Evolutionary conservation across 257 asterid genomes (phyloP), one percentile per base, ranked within the genome.

Genomic region (Gentiana macrophylla): DNA sequence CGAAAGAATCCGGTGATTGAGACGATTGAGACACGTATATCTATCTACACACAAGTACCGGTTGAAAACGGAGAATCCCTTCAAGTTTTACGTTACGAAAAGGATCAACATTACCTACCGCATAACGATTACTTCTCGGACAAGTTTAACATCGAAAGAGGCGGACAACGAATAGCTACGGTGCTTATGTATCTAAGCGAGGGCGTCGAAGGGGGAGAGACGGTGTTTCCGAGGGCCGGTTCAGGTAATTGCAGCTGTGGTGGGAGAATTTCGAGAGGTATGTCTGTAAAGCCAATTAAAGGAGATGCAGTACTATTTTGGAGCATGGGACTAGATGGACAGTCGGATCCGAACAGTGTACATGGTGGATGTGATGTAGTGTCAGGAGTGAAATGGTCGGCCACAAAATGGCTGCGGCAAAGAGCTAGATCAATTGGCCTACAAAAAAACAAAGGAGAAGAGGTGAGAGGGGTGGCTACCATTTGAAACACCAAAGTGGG

Each of bases 381-480:
- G 41, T 60, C 81, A 4, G 96, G 96, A 37, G 96, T 84, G 77
- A 87, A 87, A 67, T 87, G 96, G 96, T 87, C 94, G 6, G 96
- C 96, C 37, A 87, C 96, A 36, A 87, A 87, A 72, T 87, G 96
- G 96, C 79, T 87, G 92, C 80, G 96, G 79, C 89, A 87, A 57
- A 72, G 53, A 67, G 15, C 47, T 50, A 60, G 24, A 24, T 24
- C 24, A 24, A 24, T 24, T 24, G 24, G 24, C 24, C 24, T 24
- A 24, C 24, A 24, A 24, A 24, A 24, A 24, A 24, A 24, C 24
- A 24, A 24, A 24, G 24, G 24, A 24, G 24, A 24, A 24, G 24
- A 24, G 24, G 24, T 24, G 24, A 24, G 24, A 24, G 24, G 24
- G 24, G 24, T 24, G 24, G 24, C 24, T 24, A 24, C 24, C 24